Percentiles rank a stretch among this genome's conserved stretches.
Conservation (phyloP, 2,329 filamentous ascomycete species). For the Colletotrichum sojae region DNA sequence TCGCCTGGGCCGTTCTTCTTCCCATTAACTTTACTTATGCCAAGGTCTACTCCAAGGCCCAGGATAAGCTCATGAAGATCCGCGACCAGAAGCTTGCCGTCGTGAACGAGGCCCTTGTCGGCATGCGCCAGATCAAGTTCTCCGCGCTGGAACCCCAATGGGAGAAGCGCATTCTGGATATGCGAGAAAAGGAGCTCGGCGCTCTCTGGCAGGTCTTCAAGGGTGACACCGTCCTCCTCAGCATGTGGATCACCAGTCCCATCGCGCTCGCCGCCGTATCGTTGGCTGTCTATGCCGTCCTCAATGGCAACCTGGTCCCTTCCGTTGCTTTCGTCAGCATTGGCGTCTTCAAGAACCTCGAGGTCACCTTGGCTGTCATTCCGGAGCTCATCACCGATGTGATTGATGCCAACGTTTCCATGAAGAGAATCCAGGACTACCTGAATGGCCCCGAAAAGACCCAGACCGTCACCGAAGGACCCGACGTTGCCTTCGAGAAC, state of each 20-base stretch:
- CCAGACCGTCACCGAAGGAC: slow-evolving; percentile 66
- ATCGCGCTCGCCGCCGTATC: slow-evolving; percentile 81
- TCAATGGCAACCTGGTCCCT: slow-evolving; percentile 75
- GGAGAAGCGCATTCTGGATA: slow-evolving; percentile 76
- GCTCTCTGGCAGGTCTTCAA: slow-evolving; percentile 77
- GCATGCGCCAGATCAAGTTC: slow-evolving; percentile 89
- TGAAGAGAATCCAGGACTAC: slow-evolving; percentile 80
- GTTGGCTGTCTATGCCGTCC: slow-evolving; percentile 75
- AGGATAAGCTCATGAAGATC: slow-evolving; percentile 81
- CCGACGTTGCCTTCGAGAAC: slow-evolving; percentile 75
- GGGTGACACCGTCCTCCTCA: slow-evolving; percentile 73
- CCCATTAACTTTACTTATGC: slow-evolving; percentile 79
- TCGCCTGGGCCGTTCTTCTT: slow-evolving; percentile 73
- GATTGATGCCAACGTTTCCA: slow-evolving; percentile 81
- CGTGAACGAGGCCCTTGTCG: slow-evolving; percentile 82
- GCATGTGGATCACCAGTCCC: slow-evolving; percentile 81
- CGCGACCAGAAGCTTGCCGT: slow-evolving; percentile 82
- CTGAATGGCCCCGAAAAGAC: slow-evolving; percentile 76
- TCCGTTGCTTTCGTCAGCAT: slow-evolving; percentile 86
- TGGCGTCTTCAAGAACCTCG: slow-evolving; percentile 80
- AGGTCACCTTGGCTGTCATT: slow-evolving; percentile 78
- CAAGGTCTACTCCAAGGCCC: slow-evolving; percentile 74
- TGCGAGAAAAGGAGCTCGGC: slow-evolving; percentile 75
- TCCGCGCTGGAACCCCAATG: slow-evolving; percentile 82
- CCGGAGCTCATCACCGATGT: slow-evolving; percentile 80